Evolutionary conservation across 805 yeast genomes (phyloP).

Genomic region (Kodamaea neixiangensis): DNA sequence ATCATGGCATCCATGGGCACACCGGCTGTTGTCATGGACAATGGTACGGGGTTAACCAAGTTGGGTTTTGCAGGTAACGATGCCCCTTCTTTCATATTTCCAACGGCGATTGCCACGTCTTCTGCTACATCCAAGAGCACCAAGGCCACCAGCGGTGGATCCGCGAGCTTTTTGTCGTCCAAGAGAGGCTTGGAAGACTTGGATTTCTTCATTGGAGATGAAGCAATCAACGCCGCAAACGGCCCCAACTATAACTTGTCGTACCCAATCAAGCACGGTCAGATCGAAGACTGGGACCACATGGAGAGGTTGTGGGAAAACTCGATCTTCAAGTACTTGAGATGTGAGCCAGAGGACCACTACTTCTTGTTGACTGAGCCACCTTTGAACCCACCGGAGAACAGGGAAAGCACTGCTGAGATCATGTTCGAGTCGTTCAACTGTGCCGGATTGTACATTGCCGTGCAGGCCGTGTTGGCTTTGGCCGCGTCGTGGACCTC

Average conservation of each 20-base stretch:
- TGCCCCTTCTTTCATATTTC: constrained; percentile 94
- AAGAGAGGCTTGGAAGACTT: constrained; percentile 92
- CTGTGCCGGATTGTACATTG: constrained; percentile 97
- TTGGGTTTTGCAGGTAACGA: constrained; percentile 98
- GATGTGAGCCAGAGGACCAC: constrained; percentile 99
- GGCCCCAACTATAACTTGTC: constrained; percentile 85
- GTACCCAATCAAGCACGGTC: constrained; percentile 97
- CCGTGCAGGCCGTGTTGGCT: constrained; percentile 98
- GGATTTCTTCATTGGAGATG: constrained; percentile 94
- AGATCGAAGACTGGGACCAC: constrained; percentile 98
- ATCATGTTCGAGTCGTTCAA: constrained; percentile 98
- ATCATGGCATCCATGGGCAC: constrained; percentile 65
- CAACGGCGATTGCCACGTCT: constrained; percentile 92
- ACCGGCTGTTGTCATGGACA: constrained; percentile 97
- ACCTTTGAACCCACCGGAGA: constrained; percentile 99
- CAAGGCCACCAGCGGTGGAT: constrained; percentile 34
- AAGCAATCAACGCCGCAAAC: constrained; percentile 87
- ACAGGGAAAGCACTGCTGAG: constrained; percentile 97
- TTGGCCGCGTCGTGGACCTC: constrained; percentile 99
- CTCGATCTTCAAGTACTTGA: constrained; percentile 90
- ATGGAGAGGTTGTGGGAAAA: constrained; percentile 99
- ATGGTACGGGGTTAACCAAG: constrained; percentile 97
- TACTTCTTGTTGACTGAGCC: constrained; percentile 96
- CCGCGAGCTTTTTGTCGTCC: constrained; percentile 52
- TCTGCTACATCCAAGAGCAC: constrained; percentile 43